Conservation (phyloP, 768 basidiomycete genomes). For the Mrakia gelida region DNA sequence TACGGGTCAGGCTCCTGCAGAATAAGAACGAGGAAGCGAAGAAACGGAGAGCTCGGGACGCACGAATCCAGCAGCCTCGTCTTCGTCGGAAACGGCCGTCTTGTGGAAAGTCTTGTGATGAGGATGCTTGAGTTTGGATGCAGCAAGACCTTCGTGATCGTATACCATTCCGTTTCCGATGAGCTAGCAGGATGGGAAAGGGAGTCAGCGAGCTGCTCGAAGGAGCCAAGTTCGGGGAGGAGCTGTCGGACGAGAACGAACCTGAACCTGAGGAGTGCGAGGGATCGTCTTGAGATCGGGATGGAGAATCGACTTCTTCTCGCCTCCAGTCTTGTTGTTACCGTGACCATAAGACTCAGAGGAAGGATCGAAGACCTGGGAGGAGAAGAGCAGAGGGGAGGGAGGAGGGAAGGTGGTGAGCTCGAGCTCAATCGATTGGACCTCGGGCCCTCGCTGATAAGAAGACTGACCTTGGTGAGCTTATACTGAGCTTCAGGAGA, state of each 20-base stretch:
- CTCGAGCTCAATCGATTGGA: neutral
- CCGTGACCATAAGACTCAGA: slow-evolving; percentile 71
- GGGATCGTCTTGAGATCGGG: slow-evolving; percentile 89
- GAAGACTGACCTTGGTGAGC: slow-evolving; percentile 64
- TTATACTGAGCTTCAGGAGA: slow-evolving; percentile 79
- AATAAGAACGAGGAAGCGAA: neutral
- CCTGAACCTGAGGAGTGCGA: slow-evolving; percentile 77
- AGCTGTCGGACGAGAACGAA: neutral
- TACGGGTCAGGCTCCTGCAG: neutral
- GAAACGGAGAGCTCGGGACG: slow-evolving; percentile 11
- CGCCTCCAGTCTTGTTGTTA: slow-evolving; percentile 74
- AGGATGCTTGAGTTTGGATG: slow-evolving; percentile 76
- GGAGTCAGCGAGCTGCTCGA: neutral
- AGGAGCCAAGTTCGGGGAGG: neutral
- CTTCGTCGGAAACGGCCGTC: slow-evolving; percentile 64
- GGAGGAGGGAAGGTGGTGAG: neutral
- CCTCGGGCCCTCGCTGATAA: neutral
- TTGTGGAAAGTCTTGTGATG: slow-evolving; percentile 84
- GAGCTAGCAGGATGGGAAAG: slow-evolving; percentile 44
- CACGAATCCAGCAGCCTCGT: slow-evolving; percentile 65
- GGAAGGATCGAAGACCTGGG: slow-evolving; percentile 3
- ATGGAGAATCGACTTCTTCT: slow-evolving; percentile 75
- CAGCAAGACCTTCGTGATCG: slow-evolving; percentile 72
- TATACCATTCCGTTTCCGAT: slow-evolving; percentile 82
- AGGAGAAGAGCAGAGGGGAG: too few species aligned